These are phyloP conservation scores for Tetrapisispora pingtungensis DNA, from an alignment of 805 yeast genomes.

Conservation along the genomic window DNA sequence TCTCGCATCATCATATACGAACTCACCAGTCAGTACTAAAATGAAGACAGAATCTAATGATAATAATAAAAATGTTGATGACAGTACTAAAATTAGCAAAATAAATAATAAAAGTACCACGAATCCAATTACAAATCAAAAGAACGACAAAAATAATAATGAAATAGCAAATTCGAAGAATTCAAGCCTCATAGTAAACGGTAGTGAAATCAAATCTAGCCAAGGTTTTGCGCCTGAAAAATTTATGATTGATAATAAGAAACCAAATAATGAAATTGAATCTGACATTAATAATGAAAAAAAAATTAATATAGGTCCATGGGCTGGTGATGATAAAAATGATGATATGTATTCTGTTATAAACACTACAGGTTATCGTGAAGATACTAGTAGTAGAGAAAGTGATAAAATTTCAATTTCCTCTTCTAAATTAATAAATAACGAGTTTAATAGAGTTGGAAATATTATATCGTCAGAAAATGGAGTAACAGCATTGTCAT, in stretches of 20 bases:
- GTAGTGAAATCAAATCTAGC: neutral
- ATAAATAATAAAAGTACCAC: no score
- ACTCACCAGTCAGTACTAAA: neutral
- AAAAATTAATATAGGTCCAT: conserved; percentile 14
- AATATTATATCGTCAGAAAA: conserved; percentile 10
- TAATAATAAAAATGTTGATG: neutral
- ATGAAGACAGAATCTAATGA: neutral
- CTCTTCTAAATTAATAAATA: neutral
- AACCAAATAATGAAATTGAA: neutral
- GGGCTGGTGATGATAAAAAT: conserved; percentile 18
- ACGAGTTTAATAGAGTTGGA: neutral
- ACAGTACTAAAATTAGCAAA: no score
- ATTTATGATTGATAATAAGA: conserved; percentile 2
- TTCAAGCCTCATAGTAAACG: neutral
- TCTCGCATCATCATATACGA: neutral
- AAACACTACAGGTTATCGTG: conserved; percentile 5
- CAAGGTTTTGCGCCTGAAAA: conserved; percentile 4
- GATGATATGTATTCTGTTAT: conserved; percentile 20
- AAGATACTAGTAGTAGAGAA: conserved; percentile 3
- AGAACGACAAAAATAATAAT: neutral
- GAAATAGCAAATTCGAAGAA: neutral
- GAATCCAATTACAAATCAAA: neutral
- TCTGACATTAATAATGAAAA: conserved; percentile 4
- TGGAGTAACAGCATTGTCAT: conserved; percentile 12
- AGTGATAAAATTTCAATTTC: neutral